A percentile compares a stretch with the other conserved stretches of the same genome.
Evolutionary conservation across 768 basidiomycete species (phyloP).

Genomic region (Exidia glandulosa): DNA sequence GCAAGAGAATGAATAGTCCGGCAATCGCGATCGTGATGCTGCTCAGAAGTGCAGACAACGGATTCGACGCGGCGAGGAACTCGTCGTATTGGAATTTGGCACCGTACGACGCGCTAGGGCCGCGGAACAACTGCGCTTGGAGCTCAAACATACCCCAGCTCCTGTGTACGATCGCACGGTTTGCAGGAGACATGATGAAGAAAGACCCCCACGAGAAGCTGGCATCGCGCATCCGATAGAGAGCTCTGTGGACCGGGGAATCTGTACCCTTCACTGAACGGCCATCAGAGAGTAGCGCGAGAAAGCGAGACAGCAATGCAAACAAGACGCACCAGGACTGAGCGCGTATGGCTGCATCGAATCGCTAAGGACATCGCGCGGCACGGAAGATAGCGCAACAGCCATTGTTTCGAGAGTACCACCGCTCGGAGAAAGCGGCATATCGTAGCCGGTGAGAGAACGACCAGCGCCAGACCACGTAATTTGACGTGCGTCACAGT

Average conservation of each 20-base stretch:
- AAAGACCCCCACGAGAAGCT: constrained; percentile 31
- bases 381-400: constrained; percentile 14
- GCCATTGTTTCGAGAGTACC: constrained; percentile 38
- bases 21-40: constrained; percentile 20
- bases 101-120: constrained; percentile 41
- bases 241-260: constrained; percentile 17
- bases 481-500: constrained; percentile 14
- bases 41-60: constrained; percentile 28
- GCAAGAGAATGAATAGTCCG: not conserved
- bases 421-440: constrained; percentile 18
- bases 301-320: not conserved
- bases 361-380: constrained; percentile 18
- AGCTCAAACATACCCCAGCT: constrained; percentile 42
- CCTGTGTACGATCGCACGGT: constrained; percentile 42
- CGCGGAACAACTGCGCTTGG: not conserved
- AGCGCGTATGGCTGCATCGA: constrained; percentile 28
- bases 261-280: constrained; percentile 13
- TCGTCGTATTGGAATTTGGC: constrained; percentile 69
- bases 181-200: constrained; percentile 34
- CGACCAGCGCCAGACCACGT: constrained; percentile 21
- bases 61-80: constrained; percentile 21
- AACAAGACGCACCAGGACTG: constrained; percentile 32
- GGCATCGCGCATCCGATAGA: constrained; percentile 27
- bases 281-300: not conserved
- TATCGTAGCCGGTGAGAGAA: constrained; percentile 43